Percentiles rank a stretch among this genome's conserved stretches.
These are phyloP conservation scores for Mucor velutinosus DNA, from an alignment of 371 early-diverging fungal genomes.

Conservation along the genomic window DNA sequence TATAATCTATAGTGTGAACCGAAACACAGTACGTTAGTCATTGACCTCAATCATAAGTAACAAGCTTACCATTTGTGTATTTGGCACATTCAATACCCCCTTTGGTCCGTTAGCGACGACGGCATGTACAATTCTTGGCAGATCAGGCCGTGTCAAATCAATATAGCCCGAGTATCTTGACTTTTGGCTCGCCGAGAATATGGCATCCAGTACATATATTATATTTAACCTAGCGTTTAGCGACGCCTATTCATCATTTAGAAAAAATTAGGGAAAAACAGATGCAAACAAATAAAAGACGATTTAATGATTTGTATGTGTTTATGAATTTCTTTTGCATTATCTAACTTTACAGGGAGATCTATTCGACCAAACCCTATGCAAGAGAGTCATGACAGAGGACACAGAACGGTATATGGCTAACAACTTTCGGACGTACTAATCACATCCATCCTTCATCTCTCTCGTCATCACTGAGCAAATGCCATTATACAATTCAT, in stretches of 20 bases:
- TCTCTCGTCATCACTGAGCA: not conserved
- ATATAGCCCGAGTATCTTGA: conserved; percentile 59
- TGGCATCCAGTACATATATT: conserved; percentile 74
- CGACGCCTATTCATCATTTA: conserved; percentile 45
- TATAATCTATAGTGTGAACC: conserved; percentile 32
- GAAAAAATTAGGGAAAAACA: conserved; percentile 4
- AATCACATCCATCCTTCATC: not conserved
- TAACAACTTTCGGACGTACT: not conserved
- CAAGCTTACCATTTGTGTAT: conserved; percentile 62
- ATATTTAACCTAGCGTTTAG: conserved; percentile 72
- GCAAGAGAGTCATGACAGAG: not conserved
- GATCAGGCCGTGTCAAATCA: conserved; percentile 61
- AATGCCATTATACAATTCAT: not conserved
- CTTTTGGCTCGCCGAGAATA: conserved; percentile 62
- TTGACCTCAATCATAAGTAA: not conserved
- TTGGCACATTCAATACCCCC: conserved; percentile 72
- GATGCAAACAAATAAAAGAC: conserved; percentile 14
- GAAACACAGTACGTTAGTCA: not conserved
- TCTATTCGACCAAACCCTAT: not conserved
- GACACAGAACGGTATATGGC: not conserved
- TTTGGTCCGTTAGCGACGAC: conserved; percentile 67
- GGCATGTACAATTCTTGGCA: conserved; percentile 56
- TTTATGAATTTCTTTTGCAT: not conserved
- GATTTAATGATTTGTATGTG: conserved; percentile 9
- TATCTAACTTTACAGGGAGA: not conserved